These are phyloP conservation scores for Dissophora globulifera DNA, from an alignment of 192 early-diverging fungal species.

Conservation along the genomic window DNA sequence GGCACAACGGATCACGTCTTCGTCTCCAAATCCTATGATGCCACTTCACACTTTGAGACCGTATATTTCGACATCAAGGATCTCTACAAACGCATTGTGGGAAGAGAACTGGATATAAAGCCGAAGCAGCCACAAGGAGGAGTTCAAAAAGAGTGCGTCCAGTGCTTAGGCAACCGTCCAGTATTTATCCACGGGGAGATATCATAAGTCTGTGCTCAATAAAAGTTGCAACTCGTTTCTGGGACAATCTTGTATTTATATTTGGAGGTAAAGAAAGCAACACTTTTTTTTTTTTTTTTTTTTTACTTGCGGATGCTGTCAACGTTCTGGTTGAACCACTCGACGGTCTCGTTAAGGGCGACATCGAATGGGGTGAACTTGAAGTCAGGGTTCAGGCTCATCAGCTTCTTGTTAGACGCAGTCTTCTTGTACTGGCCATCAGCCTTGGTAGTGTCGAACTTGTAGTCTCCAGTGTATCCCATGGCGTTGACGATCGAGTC, in stretches of 20 bases:
- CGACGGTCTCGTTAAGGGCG: conserved; percentile 74
- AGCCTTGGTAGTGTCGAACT: conserved; percentile 76
- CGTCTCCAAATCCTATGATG: conserved; percentile 96
- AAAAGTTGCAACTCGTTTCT: too few species aligned
- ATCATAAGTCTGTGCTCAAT: too few species aligned
- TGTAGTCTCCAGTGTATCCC: conserved; percentile 71
- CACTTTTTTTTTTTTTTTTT: neutral
- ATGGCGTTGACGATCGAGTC: conserved; percentile 77
- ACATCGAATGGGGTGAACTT: conserved; percentile 81
- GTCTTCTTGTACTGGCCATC: conserved; percentile 91
- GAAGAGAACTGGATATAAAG: conserved; percentile 79
- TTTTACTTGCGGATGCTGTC: conserved; percentile 69
- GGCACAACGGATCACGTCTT: conserved; percentile 87
- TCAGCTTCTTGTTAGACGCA: conserved; percentile 82
- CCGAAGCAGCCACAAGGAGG: conserved; percentile 69
- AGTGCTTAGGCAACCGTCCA: too few species aligned
- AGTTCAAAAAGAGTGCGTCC: conserved; percentile 59
- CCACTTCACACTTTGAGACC: conserved; percentile 99
- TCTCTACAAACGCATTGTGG: conserved; percentile 86
- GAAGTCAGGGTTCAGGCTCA: conserved; percentile 75
- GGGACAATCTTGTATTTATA: too few species aligned
- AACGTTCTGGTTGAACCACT: conserved; percentile 80
- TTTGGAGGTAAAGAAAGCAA: neutral
- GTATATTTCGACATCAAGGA: conserved; percentile 96
- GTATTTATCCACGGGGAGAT: too few species aligned